Evolutionary conservation across 1,139 yeast genomes (phyloP).

Genomic region (Debaryomyces sp.): DNA sequence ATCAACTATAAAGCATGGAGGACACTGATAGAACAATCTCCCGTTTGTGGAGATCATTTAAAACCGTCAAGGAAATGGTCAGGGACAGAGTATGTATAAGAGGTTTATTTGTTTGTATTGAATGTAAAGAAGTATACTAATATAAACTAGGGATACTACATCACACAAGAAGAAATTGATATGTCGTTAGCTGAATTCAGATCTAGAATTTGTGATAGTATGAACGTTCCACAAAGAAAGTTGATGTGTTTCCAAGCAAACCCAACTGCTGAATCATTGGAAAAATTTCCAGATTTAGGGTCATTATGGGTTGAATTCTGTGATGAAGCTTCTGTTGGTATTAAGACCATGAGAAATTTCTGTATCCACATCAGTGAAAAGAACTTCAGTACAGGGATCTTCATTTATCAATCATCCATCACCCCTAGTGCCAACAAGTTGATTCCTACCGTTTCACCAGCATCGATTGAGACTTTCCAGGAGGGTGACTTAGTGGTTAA

Average conservation of each 20-base stretch:
- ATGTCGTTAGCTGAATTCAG: slow-evolving; percentile 87
- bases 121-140: neutral
- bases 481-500: slow-evolving; percentile 93
- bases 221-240: slow-evolving; percentile 87
- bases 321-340: slow-evolving; percentile 95
- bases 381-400: slow-evolving; percentile 89
- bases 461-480: slow-evolving; percentile 92
- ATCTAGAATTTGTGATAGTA: slow-evolving; percentile 81
- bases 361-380: slow-evolving; percentile 93
- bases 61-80: slow-evolving; percentile 95
- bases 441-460: slow-evolving; percentile 98
- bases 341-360: slow-evolving; percentile 96
- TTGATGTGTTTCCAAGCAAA: slow-evolving; percentile 95
- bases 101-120: neutral
- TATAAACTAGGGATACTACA: slow-evolving; percentile 68
- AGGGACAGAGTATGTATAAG: slow-evolving; percentile 59
- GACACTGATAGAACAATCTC: slow-evolving; percentile 88
- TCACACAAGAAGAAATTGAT: slow-evolving; percentile 86
- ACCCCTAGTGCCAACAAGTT: slow-evolving; percentile 97
- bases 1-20: slow-evolving; percentile 57
- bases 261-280: slow-evolving; percentile 82
- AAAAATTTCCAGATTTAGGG: slow-evolving; percentile 86
- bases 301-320: slow-evolving; percentile 97
- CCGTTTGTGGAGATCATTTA: slow-evolving; percentile 90
- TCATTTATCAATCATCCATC: slow-evolving; percentile 84